Evolutionary conservation across 352 stramenopile genomes (phyloP).

Genomic region (Phytophthora pini): DNA sequence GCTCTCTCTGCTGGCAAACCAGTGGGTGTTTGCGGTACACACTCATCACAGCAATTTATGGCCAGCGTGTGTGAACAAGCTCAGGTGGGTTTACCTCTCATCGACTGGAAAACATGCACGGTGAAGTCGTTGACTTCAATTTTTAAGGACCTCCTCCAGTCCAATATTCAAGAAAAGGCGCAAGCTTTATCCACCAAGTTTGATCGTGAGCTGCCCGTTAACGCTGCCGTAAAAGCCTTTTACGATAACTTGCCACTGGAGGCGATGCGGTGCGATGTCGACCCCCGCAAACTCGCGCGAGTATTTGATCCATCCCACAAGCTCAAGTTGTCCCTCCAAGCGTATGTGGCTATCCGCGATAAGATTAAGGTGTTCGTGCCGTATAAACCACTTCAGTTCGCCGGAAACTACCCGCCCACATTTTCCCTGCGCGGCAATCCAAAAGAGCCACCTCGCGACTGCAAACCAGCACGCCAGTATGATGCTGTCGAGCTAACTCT

Average conservation of each 20-base stretch:
- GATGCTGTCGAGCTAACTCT: slow-evolving; percentile 20
- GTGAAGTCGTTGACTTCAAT: slow-evolving; percentile 54
- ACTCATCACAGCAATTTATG: slow-evolving; percentile 89
- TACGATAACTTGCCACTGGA: slow-evolving; percentile 71
- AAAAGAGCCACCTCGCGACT: slow-evolving; percentile 8
- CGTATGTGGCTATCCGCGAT: slow-evolving; percentile 38
- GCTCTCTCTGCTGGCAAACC: slow-evolving; percentile 81
- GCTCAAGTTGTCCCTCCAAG: slow-evolving; percentile 44
- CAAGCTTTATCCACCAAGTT: slow-evolving; percentile 51
- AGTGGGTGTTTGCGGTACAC: slow-evolving; percentile 87
- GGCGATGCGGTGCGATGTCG: slow-evolving; percentile 81
- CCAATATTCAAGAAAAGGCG: slow-evolving; percentile 48
- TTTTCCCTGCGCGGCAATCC: slow-evolving; percentile 29
- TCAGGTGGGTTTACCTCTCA: slow-evolving; percentile 71
- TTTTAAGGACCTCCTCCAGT: slow-evolving; percentile 54
- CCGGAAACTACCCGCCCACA: slow-evolving; percentile 25
- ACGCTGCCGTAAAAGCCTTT: slow-evolving; percentile 71
- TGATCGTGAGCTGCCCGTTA: slow-evolving; percentile 61
- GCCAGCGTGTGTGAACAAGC: slow-evolving; percentile 67
- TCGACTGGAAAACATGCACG: slow-evolving; percentile 67
- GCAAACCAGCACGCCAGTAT: slow-evolving; percentile 24
- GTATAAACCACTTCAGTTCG: slow-evolving; percentile 43
- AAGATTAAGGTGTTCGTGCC: slow-evolving; percentile 36
- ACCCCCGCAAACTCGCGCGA: slow-evolving; percentile 37
- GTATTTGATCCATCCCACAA: slow-evolving; percentile 40